phyloP scores from a whole-genome alignment of 768 basidiomycete species.

The Russula compacta region DNA sequence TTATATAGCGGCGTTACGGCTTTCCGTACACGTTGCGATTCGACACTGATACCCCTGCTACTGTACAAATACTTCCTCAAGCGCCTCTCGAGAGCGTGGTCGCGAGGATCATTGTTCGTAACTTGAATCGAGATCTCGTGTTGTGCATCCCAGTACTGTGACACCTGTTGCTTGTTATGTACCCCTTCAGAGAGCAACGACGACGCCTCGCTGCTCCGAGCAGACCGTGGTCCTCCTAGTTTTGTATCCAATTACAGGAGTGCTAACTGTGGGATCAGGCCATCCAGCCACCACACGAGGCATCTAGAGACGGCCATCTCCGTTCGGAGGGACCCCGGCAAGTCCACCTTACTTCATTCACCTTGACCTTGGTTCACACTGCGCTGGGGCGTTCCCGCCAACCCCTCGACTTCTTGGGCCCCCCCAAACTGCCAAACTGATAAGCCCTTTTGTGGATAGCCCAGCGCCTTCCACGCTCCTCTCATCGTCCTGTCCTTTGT shows the following conservation, averaged over 20 bases:
- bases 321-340: neutral
- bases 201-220: neutral
- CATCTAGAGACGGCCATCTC: neutral
- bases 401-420: neutral
- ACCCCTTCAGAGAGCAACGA: neutral
- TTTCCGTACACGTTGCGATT: neutral
- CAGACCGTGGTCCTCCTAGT: neutral
- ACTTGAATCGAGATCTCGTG: neutral
- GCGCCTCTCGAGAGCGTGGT: neutral
- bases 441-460: neutral
- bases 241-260: neutral
- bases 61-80: neutral
- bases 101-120: neutral
- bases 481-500: neutral
- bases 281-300: neutral
- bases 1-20: neutral
- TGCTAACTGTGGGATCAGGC: no score
- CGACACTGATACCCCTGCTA: neutral
- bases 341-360: neutral
- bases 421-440: neutral
- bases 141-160: no score
- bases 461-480: neutral
- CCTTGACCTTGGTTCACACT: neutral
- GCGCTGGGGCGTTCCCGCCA: neutral
- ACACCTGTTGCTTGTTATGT: neutral